Evolutionary conservation across 768 basidiomycete genomes (phyloP), one percentile per base, ranked within the genome.

Genomic region (Coprinopsis marcescibilis): DNA sequence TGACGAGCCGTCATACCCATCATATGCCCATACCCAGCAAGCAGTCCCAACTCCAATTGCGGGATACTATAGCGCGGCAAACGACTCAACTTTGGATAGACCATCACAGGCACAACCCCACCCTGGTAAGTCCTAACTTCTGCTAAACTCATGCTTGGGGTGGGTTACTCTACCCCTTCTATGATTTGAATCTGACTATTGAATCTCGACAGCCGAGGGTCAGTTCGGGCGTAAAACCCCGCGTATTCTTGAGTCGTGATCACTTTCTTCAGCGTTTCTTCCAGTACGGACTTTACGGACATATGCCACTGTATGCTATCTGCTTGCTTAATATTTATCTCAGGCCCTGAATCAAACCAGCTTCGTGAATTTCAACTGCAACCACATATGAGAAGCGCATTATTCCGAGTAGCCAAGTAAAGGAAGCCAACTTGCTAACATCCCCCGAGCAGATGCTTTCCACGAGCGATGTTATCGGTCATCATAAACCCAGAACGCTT

Each of bases 181-280:
- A 25, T 30, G 23, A 50, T 46, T 32, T 36, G 19, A 32, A n/a
- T 4, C 41, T 27, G 14, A 27, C 21, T 10, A 25, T 35, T 25
- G n/a, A n/a, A 30, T 23, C 43, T 42, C 48, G 19, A 29, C 44
- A 73, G 73, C 70, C 44, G 70, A 74, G 57, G 68, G 68, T 15
- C 70, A 69, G 2, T 71, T 72, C 52, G 54, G 65, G 26, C 61
- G 69, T 15, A 72, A 73, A 55, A 69, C 70, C 1, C 72, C 73
- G 27, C 62, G 67, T 23, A 40, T 40, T 5, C 38, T 40, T 8
- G 25, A 15, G 17, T 19, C 21, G 11, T 24, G 10, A 40, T 20
- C 17, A 10, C 20, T 24, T 40, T 8, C 38, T 5, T 10, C 25
- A 24, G 7, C 7, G 20, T 23, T 24, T 15, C 8, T 6, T 36